These are phyloP conservation scores for Blastobotrys terrestris DNA, from an alignment of 805 yeast species.

Conservation along the genomic window DNA sequence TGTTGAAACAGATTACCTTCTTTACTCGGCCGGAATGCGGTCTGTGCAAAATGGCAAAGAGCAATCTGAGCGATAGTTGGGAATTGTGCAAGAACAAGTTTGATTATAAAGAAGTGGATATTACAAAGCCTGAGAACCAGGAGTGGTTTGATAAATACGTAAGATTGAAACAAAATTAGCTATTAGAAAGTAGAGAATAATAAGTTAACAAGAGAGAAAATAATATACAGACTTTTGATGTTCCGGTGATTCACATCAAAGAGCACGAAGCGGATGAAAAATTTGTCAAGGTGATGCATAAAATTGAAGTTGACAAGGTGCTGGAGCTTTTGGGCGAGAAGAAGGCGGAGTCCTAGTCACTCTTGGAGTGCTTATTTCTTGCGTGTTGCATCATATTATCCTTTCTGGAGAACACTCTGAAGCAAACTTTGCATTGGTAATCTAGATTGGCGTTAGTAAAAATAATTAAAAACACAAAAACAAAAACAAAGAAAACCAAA, in stretches of 20 bases:
- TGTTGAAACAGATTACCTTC: constrained; percentile 19
- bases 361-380: constrained; percentile 19
- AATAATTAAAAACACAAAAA: not conserved
- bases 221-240: constrained; percentile 29
- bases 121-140: constrained; percentile 28
- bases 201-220: not conserved
- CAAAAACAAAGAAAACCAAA: too few species aligned
- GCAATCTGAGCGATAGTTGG: constrained; percentile 16
- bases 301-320: constrained; percentile 19
- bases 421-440: constrained; percentile 18
- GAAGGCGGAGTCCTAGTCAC: not conserved
- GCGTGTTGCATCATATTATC: constrained; percentile 25
- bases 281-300: constrained; percentile 24
- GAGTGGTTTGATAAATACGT: constrained; percentile 32
- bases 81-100: constrained; percentile 15
- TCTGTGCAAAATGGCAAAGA: constrained; percentile 31
- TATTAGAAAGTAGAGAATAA: too few species aligned
- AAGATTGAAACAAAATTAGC: constrained; percentile 5
- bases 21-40: constrained; percentile 34
- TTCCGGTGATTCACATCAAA: constrained; percentile 30
- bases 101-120: constrained; percentile 27
- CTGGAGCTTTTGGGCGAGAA: constrained; percentile 9
- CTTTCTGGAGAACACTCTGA: constrained; percentile 20
- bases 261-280: constrained; percentile 13
- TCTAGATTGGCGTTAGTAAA: constrained; percentile 6